Evolutionary conservation across 2,329 filamentous ascomycete species (phyloP).

Genomic region (Meredithiella fracta): DNA sequence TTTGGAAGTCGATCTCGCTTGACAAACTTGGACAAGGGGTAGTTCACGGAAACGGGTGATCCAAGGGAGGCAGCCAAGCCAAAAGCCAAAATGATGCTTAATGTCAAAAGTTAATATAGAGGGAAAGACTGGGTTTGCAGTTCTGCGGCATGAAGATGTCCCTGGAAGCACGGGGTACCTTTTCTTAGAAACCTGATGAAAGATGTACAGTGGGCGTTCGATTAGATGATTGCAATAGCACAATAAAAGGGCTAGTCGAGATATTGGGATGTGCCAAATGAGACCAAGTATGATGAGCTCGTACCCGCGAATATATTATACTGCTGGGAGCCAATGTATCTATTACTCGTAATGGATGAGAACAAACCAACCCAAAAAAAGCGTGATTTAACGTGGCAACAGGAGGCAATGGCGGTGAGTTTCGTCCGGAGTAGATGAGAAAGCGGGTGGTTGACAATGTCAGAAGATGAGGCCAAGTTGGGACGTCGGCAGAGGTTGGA

Average conservation of each 20-base stretch:
- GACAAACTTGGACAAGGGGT: conserved; percentile 4
- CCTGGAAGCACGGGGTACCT: too few relatives aligned
- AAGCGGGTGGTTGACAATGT: neutral
- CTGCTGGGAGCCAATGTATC: neutral
- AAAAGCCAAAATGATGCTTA: conserved; percentile 6
- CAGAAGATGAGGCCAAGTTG: neutral
- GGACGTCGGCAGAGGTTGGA: neutral
- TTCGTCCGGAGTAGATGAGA: neutral
- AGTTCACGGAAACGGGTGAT: conserved; percentile 3
- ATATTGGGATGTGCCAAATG: neutral
- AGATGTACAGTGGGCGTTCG: neutral
- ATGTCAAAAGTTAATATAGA: neutral
- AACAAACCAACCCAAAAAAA: neutral
- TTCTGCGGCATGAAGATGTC: neutral
- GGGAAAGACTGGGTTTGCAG: neutral
- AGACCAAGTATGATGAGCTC: neutral
- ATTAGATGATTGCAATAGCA: neutral
- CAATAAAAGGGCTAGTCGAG: too few relatives aligned
- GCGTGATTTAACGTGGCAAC: neutral
- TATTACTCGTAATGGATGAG: neutral
- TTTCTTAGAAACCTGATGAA: too few relatives aligned
- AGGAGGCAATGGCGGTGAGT: neutral
- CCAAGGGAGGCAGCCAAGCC: conserved; percentile 4
- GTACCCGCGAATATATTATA: neutral
- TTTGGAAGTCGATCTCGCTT: conserved; percentile 13